Conservation (phyloP, 305 asterid species). For the Ilex paraguariensis region DNA sequence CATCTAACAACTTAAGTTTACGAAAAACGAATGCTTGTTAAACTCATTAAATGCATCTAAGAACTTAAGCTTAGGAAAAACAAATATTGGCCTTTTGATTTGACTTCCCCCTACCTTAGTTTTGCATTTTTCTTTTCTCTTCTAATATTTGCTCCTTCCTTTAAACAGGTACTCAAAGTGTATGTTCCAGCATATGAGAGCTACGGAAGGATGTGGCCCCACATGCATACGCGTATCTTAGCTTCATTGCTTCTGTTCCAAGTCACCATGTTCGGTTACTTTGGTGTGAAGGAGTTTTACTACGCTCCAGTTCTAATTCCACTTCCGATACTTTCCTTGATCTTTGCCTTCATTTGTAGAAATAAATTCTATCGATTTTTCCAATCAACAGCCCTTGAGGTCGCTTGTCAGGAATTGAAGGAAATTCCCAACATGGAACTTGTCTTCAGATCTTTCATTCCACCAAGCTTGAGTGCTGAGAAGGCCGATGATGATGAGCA, state of each 20-base stretch:
- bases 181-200: slow-evolving; percentile 76
- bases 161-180: slow-evolving; percentile 70
- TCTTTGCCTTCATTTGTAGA: slow-evolving; percentile 41
- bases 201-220: slow-evolving; percentile 92
- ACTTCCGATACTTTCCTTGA: slow-evolving; percentile 45
- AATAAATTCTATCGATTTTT: slow-evolving; percentile 64
- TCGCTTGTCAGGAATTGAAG: slow-evolving; percentile 55
- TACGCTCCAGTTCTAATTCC: slow-evolving; percentile 49
- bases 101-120: no score
- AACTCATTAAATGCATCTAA: no score
- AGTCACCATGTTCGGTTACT: slow-evolving; percentile 75
- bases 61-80: no score
- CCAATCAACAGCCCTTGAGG: slow-evolving; percentile 63
- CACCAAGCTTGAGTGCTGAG: slow-evolving; percentile 60
- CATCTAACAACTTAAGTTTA: no score
- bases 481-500: slow-evolving; percentile 61
- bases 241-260: slow-evolving; percentile 67
- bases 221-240: slow-evolving; percentile 55
- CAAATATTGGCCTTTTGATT: no score
- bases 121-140: background rate
- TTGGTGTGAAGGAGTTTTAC: slow-evolving; percentile 39
- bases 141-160: background rate
- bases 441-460: slow-evolving; percentile 56
- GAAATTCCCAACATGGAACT: slow-evolving; percentile 64
- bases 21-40: no score